Conservation (phyloP, 2,329 filamentous ascomycete genomes). For the Colletotrichum somersetense region DNA sequence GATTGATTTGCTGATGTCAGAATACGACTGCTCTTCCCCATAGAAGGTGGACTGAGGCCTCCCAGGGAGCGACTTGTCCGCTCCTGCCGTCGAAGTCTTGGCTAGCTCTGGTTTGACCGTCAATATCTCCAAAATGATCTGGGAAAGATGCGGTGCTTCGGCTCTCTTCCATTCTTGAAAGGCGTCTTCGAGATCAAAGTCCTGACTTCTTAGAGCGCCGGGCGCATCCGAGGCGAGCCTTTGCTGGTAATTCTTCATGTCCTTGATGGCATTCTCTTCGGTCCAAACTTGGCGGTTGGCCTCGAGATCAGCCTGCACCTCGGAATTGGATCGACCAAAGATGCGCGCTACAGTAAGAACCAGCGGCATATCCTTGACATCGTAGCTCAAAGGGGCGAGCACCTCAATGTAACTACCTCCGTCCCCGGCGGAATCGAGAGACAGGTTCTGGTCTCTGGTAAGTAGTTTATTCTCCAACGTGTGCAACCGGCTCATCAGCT, state of each 20-base stretch:
- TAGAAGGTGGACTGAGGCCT: slow-evolving; percentile 60
- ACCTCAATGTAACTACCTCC: slow-evolving; percentile 81
- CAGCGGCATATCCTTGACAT: slow-evolving; percentile 97
- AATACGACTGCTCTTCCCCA: slow-evolving; percentile 63
- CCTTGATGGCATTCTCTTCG: slow-evolving; percentile 88
- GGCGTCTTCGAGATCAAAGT: slow-evolving; percentile 91
- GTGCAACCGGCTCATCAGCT: slow-evolving; percentile 82
- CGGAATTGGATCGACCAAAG: slow-evolving; percentile 82
- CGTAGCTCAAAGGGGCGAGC: slow-evolving; percentile 84
- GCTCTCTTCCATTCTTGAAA: slow-evolving; percentile 92
- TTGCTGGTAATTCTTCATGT: slow-evolving; percentile 94
- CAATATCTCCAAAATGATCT: slow-evolving; percentile 93
- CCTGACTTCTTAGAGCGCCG: slow-evolving; percentile 82
- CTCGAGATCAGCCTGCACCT: slow-evolving; percentile 90
- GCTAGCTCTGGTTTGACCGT: slow-evolving; percentile 88
- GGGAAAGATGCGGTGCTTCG: slow-evolving; percentile 88
- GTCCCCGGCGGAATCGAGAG: slow-evolving; percentile 70
- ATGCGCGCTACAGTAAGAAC: slow-evolving; percentile 89
- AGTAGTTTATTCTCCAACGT: slow-evolving; percentile 94
- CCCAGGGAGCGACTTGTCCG: slow-evolving; percentile 55
- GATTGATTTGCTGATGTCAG: slow-evolving; percentile 65
- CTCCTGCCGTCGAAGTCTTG: slow-evolving; percentile 76
- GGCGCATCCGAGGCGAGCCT: slow-evolving; percentile 84
- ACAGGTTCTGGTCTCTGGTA: slow-evolving; percentile 91
- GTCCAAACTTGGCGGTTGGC: slow-evolving; percentile 86